Evolutionary conservation across 371 early-diverging fungal genomes (phyloP).

Genomic region (Mortierella sp.): DNA sequence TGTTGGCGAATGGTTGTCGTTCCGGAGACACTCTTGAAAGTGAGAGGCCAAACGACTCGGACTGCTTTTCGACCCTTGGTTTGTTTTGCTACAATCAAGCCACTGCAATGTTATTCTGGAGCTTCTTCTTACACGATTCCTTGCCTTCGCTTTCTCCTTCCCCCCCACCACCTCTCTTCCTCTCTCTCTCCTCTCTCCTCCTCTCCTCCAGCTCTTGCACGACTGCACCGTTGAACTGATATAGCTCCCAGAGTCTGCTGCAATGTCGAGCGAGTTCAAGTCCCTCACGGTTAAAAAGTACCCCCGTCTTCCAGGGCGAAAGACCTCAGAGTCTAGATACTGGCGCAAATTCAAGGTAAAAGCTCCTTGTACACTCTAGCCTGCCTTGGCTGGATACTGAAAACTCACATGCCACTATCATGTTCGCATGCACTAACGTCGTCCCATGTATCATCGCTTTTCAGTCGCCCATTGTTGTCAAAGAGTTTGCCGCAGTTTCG

Average conservation of each 20-base stretch:
- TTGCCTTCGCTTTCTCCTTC: neutral
- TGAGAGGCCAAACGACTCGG: neutral
- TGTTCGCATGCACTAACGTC: neutral
- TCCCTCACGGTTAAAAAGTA: conserved; percentile 69
- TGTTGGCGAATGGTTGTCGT: no score
- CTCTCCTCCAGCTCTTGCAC: neutral
- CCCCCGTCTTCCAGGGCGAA: conserved; percentile 61
- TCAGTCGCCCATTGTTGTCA: conserved; percentile 84
- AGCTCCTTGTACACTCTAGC: neutral
- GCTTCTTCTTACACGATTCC: no score
- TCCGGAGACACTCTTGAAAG: no score
- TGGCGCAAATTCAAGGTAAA: conserved; percentile 86
- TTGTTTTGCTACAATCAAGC: no score
- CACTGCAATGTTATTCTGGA: no score
- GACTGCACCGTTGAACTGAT: neutral
- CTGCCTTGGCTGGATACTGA: neutral
- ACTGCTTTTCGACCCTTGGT: neutral
- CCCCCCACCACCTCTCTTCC: neutral
- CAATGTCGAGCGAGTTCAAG: conserved; percentile 65
- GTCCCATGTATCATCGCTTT: neutral
- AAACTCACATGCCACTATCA: neutral
- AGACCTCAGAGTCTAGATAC: conserved; percentile 77
- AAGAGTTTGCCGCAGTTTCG: conserved; percentile 88
- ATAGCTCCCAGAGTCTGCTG: neutral
- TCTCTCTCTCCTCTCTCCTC: neutral